phyloP scores from a whole-genome alignment of 2,329 filamentous ascomycete genomes.

The Aspergillus tubingensis region DNA sequence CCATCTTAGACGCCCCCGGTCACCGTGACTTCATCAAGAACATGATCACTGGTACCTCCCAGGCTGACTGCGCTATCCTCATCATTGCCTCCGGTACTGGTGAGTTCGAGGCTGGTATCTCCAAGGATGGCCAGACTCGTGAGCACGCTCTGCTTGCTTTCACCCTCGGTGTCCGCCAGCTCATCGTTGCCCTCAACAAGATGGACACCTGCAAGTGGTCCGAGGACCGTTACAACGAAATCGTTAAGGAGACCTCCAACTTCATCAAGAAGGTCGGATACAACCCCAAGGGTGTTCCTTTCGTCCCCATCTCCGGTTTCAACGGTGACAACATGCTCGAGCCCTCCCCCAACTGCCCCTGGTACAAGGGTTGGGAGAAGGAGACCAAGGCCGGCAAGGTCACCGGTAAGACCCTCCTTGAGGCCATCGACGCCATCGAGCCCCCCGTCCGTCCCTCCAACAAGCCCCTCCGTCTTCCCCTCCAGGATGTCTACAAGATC shows the following conservation, averaged over 20 bases:
- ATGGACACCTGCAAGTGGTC: slow-evolving; percentile 99
- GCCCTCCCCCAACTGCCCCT: slow-evolving; percentile 87
- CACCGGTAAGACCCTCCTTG: slow-evolving; percentile 95
- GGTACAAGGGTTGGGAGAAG: slow-evolving; percentile 99
- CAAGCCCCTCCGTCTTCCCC: slow-evolving; percentile 99
- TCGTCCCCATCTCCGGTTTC: slow-evolving; percentile 99
- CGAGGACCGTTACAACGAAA: slow-evolving; percentile 94
- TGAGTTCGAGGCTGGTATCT: slow-evolving; percentile 99
- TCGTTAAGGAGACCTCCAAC: slow-evolving; percentile 99
- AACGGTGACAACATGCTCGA: slow-evolving; percentile 99
- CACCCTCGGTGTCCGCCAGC: slow-evolving; percentile 99
- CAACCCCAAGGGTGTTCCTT: slow-evolving; percentile 98
- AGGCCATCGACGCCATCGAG: slow-evolving; percentile 97
- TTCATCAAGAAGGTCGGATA: slow-evolving; percentile 99
- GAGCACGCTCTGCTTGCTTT: slow-evolving; percentile 99
- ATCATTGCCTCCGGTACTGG: slow-evolving; percentile 99
- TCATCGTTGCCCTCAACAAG: slow-evolving; percentile 99
- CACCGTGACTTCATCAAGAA: slow-evolving; percentile 99
- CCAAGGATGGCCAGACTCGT: slow-evolving; percentile 99
- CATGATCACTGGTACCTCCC: slow-evolving; percentile 99
- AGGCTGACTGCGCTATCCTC: slow-evolving; percentile 99
- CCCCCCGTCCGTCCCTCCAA: slow-evolving; percentile 88
- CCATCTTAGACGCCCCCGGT: slow-evolving; percentile 78
- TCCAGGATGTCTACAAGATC: slow-evolving; percentile 99
- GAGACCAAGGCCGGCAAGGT: slow-evolving; percentile 86